phyloP scores from a whole-genome alignment of 768 basidiomycete species.

The Phaffia tasmanica region DNA sequence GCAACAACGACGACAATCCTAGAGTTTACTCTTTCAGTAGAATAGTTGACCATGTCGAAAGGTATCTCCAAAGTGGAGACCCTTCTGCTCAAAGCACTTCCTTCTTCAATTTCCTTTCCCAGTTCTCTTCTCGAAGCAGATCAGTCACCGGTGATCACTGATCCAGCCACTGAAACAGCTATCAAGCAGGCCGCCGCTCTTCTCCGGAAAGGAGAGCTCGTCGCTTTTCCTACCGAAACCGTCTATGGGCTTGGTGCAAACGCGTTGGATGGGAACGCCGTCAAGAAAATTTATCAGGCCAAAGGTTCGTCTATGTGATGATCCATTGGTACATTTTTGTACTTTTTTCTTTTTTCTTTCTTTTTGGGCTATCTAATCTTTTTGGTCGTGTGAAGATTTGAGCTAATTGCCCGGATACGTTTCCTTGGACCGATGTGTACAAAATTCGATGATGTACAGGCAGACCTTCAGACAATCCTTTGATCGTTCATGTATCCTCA shows the following conservation, averaged over 20 bases:
- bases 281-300: slow-evolving; percentile 63
- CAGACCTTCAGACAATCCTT: slow-evolving; percentile 86
- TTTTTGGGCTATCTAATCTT: too few relatives aligned
- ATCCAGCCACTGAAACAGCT: slow-evolving; percentile 31
- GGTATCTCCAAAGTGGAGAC: too few relatives aligned
- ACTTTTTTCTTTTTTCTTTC: too few relatives aligned
- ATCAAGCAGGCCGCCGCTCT: slow-evolving; percentile 46
- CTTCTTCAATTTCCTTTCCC: slow-evolving; percentile 25
- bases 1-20: too few relatives aligned
- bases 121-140: too few relatives aligned
- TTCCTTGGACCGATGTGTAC: too few relatives aligned
- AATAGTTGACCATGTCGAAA: too few relatives aligned
- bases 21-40: too few relatives aligned
- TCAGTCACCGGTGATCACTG: slow-evolving; percentile 13
- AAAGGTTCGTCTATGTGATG: slow-evolving; percentile 44
- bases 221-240: slow-evolving; percentile 94
- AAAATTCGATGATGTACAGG: slow-evolving; percentile 33
- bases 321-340: too few relatives aligned
- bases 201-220: slow-evolving; percentile 38
- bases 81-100: slow-evolving; percentile 20
- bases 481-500: slow-evolving; percentile 93
- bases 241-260: slow-evolving; percentile 94
- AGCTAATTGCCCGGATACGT: too few relatives aligned
- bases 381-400: too few relatives aligned
- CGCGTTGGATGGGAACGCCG: slow-evolving; percentile 55